Percentiles rank a stretch among this genome's conserved stretches.
Conservation (phyloP, 1,284 basidiomycete genomes). For the Meripilus lineatus region DNA sequence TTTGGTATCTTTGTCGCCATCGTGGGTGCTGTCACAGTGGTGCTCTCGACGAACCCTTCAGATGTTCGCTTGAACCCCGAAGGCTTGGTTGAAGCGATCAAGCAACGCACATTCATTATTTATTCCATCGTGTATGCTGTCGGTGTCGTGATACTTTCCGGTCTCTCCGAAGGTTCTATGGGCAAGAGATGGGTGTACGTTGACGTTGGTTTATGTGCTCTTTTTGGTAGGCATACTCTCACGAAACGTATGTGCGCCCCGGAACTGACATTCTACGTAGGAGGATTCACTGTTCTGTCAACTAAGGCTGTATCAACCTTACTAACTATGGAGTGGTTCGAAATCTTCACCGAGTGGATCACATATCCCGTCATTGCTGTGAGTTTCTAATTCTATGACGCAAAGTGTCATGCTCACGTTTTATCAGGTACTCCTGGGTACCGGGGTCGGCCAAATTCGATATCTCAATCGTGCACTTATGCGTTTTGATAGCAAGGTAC, state of each 20-base stretch:
- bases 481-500: constrained; percentile 82
- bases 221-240: constrained; percentile 58
- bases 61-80: constrained; percentile 67
- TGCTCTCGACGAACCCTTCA: constrained; percentile 72
- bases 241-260: neutral
- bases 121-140: constrained; percentile 65
- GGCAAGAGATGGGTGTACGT: constrained; percentile 76
- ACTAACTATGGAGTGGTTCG: constrained; percentile 70
- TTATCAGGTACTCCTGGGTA: constrained; percentile 63
- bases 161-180: constrained; percentile 50
- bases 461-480: constrained; percentile 89
- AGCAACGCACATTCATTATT: constrained; percentile 65
- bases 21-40: constrained; percentile 88
- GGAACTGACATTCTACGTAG: constrained; percentile 30
- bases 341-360: constrained; percentile 73
- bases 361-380: constrained; percentile 74
- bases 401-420: constrained; percentile 10
- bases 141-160: constrained; percentile 53
- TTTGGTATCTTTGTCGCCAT: constrained; percentile 82
- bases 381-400: constrained; percentile 11
- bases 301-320: constrained; percentile 92
- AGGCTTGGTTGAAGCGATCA: constrained; percentile 67
- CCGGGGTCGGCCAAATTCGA: constrained; percentile 86
- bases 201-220: constrained; percentile 84
- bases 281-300: constrained; percentile 91